Conservation (phyloP, 768 basidiomycete genomes). For the Hebeloma cylindrosporum region DNA sequence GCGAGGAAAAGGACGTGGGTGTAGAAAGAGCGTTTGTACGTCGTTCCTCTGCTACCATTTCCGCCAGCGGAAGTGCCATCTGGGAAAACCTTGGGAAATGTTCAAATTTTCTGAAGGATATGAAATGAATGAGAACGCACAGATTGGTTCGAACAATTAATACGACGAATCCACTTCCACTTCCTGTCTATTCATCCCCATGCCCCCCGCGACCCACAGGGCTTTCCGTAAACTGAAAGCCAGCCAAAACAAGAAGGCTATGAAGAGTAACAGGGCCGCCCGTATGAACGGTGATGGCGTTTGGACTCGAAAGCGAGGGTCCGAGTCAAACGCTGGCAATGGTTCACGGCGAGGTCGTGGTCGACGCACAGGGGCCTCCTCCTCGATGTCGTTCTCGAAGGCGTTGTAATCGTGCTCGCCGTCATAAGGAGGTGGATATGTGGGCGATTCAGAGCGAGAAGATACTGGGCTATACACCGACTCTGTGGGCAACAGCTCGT, state of each 20-base stretch:
- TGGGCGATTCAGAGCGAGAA: slow-evolving; percentile 17
- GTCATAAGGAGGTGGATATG: slow-evolving; percentile 20
- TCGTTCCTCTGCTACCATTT: no score
- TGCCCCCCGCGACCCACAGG: slow-evolving; percentile 24
- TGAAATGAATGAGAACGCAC: no score
- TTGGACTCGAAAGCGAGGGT: slow-evolving; percentile 50
- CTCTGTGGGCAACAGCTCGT: slow-evolving; percentile 18
- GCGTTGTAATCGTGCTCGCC: slow-evolving; percentile 8
- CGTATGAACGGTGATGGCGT: slow-evolving; percentile 54
- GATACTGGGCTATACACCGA: slow-evolving; percentile 12
- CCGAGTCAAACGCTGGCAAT: slow-evolving; percentile 28
- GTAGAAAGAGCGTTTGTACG: no score
- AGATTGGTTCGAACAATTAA: slow-evolving; percentile 1
- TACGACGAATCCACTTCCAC: slow-evolving; percentile 22
- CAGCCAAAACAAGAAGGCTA: slow-evolving; percentile 42
- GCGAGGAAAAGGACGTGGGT: no score
- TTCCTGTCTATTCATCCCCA: slow-evolving; percentile 16
- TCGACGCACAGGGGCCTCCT: slow-evolving; percentile 17
- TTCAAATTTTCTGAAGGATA: no score
- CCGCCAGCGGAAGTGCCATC: no score
- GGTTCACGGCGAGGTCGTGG: slow-evolving; percentile 13
- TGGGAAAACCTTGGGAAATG: no score
- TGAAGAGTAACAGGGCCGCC: slow-evolving; percentile 41
- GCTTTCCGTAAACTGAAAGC: slow-evolving; percentile 31
- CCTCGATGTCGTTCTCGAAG: slow-evolving; percentile 18